Evolutionary conservation across 2,329 filamentous ascomycete species (phyloP).

Genomic region (Dactylellina cionopaga): DNA sequence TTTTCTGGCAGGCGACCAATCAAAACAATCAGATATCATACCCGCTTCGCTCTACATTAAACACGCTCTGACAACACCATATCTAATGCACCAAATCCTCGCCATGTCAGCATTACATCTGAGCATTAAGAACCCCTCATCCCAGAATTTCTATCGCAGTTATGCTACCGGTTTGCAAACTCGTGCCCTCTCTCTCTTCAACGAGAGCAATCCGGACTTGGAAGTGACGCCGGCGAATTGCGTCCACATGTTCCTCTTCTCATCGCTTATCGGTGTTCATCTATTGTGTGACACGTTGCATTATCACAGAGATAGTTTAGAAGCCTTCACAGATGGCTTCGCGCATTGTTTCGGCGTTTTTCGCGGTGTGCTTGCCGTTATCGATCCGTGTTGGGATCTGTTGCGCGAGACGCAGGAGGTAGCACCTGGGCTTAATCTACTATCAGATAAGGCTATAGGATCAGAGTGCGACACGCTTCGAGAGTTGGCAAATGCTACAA

Average conservation of each 20-base stretch:
- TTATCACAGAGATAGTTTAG: slow-evolving; percentile 61
- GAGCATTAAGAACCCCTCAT: slow-evolving; percentile 59
- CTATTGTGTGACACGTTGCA: slow-evolving; percentile 65
- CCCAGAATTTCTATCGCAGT: slow-evolving; percentile 58
- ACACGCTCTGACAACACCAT: slow-evolving; percentile 60
- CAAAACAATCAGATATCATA: neutral
- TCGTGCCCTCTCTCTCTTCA: slow-evolving; percentile 59
- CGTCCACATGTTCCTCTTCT: slow-evolving; percentile 64
- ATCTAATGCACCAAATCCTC: slow-evolving; percentile 65
- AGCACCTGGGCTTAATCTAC: slow-evolving; percentile 56
- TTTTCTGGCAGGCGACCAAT: slow-evolving; percentile 4
- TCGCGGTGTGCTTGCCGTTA: slow-evolving; percentile 62
- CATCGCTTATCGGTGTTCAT: slow-evolving; percentile 63
- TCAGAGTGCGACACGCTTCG: slow-evolving; percentile 57
- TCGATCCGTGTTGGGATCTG: slow-evolving; percentile 59
- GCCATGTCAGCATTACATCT: slow-evolving; percentile 64
- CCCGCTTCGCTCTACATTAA: slow-evolving; percentile 51
- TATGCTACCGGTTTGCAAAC: slow-evolving; percentile 58
- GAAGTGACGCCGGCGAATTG: slow-evolving; percentile 57
- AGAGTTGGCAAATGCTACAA: slow-evolving; percentile 51
- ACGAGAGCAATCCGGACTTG: slow-evolving; percentile 54
- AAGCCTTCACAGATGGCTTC: slow-evolving; percentile 62
- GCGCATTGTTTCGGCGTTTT: slow-evolving; percentile 63
- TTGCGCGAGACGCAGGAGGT: slow-evolving; percentile 59
- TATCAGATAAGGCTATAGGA: slow-evolving; percentile 49